A percentile compares a stretch with the other conserved stretches of the same genome.
Evolutionary conservation across 805 yeast genomes (phyloP).

Genomic region (Pichia rugopelliculosa): DNA sequence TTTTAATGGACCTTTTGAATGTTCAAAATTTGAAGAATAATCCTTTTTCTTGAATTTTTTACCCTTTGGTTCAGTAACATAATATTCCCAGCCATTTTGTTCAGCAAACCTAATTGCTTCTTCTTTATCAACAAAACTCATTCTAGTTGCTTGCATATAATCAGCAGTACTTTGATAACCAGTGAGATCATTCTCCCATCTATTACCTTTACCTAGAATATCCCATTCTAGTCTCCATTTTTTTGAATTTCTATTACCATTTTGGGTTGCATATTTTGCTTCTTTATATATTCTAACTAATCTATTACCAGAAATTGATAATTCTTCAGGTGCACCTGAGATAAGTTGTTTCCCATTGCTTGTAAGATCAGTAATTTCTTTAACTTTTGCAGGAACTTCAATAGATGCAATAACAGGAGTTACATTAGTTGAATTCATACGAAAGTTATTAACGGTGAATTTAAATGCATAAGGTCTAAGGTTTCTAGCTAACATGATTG

Average conservation of each 20-base stretch:
- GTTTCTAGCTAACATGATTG: constrained; percentile 7
- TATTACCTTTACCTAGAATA: constrained; percentile 61
- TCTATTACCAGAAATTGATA: constrained; percentile 42
- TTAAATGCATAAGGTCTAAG: background rate
- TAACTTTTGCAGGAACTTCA: constrained; percentile 13
- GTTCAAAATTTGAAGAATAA: constrained; percentile 64
- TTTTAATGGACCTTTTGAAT: constrained; percentile 63
- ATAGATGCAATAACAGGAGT: constrained; percentile 12
- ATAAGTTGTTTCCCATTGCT: constrained; percentile 44
- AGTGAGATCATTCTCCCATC: constrained; percentile 87
- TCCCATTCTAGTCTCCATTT: constrained; percentile 84
- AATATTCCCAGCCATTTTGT: constrained; percentile 81
- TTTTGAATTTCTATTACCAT: constrained; percentile 47
- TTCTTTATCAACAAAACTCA: constrained; percentile 68
- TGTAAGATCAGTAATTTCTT: constrained; percentile 14
- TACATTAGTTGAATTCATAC: constrained; percentile 9
- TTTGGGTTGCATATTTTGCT: constrained; percentile 75
- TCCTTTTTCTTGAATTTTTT: constrained; percentile 70
- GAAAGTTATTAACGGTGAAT: background rate
- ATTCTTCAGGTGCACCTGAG: constrained; percentile 72
- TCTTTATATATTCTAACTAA: constrained; percentile 72
- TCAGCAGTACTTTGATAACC: constrained; percentile 79
- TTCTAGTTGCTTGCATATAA: constrained; percentile 71
- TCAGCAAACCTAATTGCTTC: constrained; percentile 67
- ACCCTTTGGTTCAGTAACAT: constrained; percentile 72